phyloP scores from a whole-genome alignment of 2,329 filamentous ascomycete genomes.

The Botrytis aclada region DNA sequence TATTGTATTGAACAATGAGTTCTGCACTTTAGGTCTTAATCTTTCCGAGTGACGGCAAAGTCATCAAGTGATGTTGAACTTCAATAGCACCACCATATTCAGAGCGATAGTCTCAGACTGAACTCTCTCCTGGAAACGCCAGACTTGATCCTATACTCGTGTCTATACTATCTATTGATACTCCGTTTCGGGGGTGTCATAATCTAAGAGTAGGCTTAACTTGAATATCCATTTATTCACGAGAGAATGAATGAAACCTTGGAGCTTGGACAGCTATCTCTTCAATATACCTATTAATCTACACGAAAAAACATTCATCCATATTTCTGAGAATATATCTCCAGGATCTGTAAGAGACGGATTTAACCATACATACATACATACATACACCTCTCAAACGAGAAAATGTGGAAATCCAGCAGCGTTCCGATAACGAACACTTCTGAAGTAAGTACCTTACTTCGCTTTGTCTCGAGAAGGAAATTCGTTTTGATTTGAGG shows the following conservation, averaged over 20 bases:
- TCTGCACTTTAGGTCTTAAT: neutral
- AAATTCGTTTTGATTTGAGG: accelerated
- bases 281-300: neutral
- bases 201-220: neutral
- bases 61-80: neutral
- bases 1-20: neutral
- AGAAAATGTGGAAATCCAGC: neutral
- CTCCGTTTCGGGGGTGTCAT: accelerated
- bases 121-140: no score
- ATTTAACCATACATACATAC: no score
- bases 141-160: no score
- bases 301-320: accelerated
- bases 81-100: neutral
- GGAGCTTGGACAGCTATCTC: neutral
- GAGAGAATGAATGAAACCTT: neutral
- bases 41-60: neutral
- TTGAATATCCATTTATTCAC: neutral
- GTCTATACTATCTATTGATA: no score
- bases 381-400: accelerated
- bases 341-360: neutral
- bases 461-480: neutral
- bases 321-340: neutral
- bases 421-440: neutral
- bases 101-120: neutral
- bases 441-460: neutral